Evolutionary conservation across 495 filamentous ascomycete genomes (phyloP).

Genomic region (Trichoderma gamsii): DNA sequence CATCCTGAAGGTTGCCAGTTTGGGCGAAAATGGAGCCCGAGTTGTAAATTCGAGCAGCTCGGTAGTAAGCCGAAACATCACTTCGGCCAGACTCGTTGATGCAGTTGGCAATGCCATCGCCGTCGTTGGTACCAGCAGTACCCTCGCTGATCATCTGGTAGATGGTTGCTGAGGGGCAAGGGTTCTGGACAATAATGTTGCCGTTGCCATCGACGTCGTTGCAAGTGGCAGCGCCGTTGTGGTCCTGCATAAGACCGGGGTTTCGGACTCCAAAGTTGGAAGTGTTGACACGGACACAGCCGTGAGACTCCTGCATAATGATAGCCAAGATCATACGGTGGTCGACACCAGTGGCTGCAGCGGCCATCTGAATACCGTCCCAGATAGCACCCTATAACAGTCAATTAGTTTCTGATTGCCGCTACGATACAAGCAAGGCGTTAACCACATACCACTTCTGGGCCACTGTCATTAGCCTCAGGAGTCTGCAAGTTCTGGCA

Average conservation of each 20-base stretch:
- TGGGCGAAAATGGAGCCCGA: conserved; percentile 36
- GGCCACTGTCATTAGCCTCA: conserved; percentile 19
- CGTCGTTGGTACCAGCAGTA: conserved; percentile 29
- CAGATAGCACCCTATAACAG: conserved; percentile 25
- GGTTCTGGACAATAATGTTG: conserved; percentile 21
- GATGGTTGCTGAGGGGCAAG: conserved; percentile 26
- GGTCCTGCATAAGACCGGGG: conserved; percentile 39
- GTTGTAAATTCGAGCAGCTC: conserved; percentile 47
- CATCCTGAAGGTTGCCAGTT: conserved; percentile 42
- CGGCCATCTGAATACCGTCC: conserved; percentile 34
- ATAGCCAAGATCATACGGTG: conserved; percentile 35
- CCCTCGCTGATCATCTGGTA: conserved; percentile 35
- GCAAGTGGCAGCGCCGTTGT: conserved; percentile 25
- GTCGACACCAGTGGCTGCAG: conserved; percentile 37
- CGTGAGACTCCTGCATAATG: conserved; percentile 54
- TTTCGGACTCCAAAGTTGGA: conserved; percentile 34
- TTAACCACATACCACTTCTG: conserved; percentile 28
- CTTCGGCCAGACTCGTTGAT: conserved; percentile 21
- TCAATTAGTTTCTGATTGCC: too few relatives aligned
- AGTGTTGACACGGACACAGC: conserved; percentile 43
- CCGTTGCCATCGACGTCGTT: conserved; percentile 9
- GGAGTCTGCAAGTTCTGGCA: conserved; percentile 18
- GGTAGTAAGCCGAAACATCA: conserved; percentile 29
- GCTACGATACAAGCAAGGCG: too few relatives aligned
- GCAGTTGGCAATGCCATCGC: conserved; percentile 34